Conservation (phyloP, 129 eudicot genomes). For the Logfia minima region DNA sequence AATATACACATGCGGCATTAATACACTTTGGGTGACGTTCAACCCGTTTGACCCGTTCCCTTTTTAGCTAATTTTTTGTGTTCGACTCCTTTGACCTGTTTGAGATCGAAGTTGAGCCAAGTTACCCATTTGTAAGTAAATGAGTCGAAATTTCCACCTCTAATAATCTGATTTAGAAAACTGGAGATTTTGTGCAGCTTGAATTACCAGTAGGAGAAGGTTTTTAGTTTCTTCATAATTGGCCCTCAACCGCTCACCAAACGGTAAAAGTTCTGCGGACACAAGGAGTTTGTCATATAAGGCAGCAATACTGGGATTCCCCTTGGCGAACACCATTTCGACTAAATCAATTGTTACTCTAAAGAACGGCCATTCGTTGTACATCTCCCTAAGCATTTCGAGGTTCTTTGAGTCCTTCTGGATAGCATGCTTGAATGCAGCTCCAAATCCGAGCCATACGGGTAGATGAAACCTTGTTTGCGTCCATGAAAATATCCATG, state of each 20-base stretch:
- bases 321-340: constrained; percentile 98
- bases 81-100: too few relatives aligned
- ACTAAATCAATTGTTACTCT: constrained; percentile 92
- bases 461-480: constrained; percentile 98
- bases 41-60: neutral
- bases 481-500: constrained; percentile 99
- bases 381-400: constrained; percentile 82
- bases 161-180: too few relatives aligned
- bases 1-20: too few relatives aligned
- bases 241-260: constrained; percentile 71
- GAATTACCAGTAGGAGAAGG: constrained; percentile 70
- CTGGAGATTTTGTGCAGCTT: neutral
- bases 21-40: too few relatives aligned
- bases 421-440: constrained; percentile 72
- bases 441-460: constrained; percentile 98
- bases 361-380: constrained; percentile 95
- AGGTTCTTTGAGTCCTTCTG: constrained; percentile 61
- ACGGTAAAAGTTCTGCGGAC: constrained; percentile 69
- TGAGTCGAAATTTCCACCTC: neutral
- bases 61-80: too few relatives aligned
- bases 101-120: neutral
- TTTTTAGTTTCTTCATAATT: constrained; percentile 72
- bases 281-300: constrained; percentile 89
- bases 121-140: neutral
- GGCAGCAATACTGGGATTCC: constrained; percentile 89